Base-by-base conservation (phyloP, 805 yeast species). In the Sporopachydermia lactativora region DNA sequence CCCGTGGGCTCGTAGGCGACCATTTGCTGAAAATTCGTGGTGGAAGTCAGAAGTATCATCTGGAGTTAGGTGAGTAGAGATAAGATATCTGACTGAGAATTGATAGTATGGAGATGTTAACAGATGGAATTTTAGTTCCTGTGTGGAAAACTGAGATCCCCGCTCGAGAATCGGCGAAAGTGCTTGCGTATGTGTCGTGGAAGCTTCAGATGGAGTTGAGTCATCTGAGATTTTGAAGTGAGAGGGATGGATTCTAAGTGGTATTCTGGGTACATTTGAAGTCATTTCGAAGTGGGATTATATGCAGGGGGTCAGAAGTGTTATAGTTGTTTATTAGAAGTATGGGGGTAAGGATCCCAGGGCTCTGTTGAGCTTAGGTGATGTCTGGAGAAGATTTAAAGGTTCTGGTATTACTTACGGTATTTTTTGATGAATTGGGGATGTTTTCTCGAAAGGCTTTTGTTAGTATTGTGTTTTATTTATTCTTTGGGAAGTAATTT, bases 261-360 rank as follows among this genome's bases (percentile, higher is more conserved):
- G 34, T 48, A 53, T 5, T 47, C 62, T 17, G 51, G 48, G 16
- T 68, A 62, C 43, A 43, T 62, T 34, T 50, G 62, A 17, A 48
- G 67, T 17, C 46, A 59, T 5, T 58, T 59, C 19, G 56, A 52
- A 19, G 38, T 19, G 17, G 39, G 19, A 37, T 28, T 3, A 18
- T 37, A 2, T 39, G 36, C 5, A 36, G 36, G 6, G 40, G 31
- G 15, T 41, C 38, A 3, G 13, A 40, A 14, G 39, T 14, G 6
- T 18, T 16, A 15, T 17, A 11, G 6, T 11, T 43, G 5, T 17
- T 41, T 8, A 34, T 41, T n/a, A 37, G 39, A 3, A 31, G 28
- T 3, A 18, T 11, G 5, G 31, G 34, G 11, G 28, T 41, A 2
- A 24, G 28, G 46, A 46, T n/a, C n/a, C n/a, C n/a, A n/a, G n/a